Evolutionary conservation across 495 filamentous ascomycete species (phyloP).

Genomic region (Aspergillus ellipticus): DNA sequence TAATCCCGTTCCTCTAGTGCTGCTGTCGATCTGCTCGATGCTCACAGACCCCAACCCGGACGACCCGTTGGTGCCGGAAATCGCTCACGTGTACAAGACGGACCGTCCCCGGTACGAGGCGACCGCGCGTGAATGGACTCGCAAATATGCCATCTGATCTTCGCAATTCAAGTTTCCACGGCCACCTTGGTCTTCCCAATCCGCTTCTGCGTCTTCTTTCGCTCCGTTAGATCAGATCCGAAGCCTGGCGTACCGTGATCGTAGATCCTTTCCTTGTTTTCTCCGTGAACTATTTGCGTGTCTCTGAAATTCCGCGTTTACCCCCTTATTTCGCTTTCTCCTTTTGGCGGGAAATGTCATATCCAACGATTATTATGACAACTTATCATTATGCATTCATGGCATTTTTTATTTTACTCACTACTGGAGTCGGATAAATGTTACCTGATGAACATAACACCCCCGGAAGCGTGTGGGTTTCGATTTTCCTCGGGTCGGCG

Average conservation of each 20-base stretch:
- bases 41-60: slow-evolving; percentile 99
- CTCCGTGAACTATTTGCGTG: slow-evolving; percentile 23
- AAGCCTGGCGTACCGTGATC: slow-evolving; percentile 48
- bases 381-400: slow-evolving; percentile 42
- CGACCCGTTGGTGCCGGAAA: slow-evolving; percentile 96
- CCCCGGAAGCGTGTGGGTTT: slow-evolving; percentile 14
- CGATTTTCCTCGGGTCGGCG: slow-evolving; percentile 20
- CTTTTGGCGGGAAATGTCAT: slow-evolving; percentile 35
- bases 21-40: slow-evolving; percentile 99
- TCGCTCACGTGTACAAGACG: slow-evolving; percentile 99
- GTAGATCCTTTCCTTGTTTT: slow-evolving; percentile 39
- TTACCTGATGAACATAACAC: slow-evolving; percentile 21
- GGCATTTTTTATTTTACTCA: slow-evolving; percentile 34
- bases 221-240: slow-evolving; percentile 40
- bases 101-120: slow-evolving; percentile 93
- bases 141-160: slow-evolving; percentile 86
- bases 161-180: slow-evolving; percentile 26
- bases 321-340: slow-evolving; percentile 22
- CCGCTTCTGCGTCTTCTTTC: slow-evolving; percentile 34
- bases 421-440: slow-evolving; percentile 24
- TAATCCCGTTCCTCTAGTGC: slow-evolving; percentile 52
- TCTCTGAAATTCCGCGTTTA: slow-evolving; percentile 18
- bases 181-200: slow-evolving; percentile 27
- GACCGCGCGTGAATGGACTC: slow-evolving; percentile 95
- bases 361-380: slow-evolving; percentile 46